A percentile compares a stretch with the other conserved stretches of the same genome.
These are phyloP conservation scores for Mixia osmundae DNA, from an alignment of 1,284 basidiomycete genomes.

Conservation along the genomic window DNA sequence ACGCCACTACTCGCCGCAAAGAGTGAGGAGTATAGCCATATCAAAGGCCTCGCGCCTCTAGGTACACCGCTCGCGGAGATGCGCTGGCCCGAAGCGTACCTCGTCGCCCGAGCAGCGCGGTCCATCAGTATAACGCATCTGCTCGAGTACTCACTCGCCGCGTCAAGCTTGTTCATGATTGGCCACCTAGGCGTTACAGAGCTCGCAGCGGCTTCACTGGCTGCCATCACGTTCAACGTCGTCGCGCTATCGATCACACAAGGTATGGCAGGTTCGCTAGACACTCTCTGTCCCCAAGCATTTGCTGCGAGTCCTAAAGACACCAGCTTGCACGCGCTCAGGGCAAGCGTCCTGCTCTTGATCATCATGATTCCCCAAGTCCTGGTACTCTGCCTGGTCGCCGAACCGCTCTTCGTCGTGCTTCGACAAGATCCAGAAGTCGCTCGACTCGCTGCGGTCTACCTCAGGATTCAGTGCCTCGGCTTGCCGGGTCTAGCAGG, in stretches of 20 bases:
- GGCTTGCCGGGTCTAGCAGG: slow-evolving; percentile 67
- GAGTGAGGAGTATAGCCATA: too few species aligned
- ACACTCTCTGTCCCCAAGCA: slow-evolving; percentile 18
- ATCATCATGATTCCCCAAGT: slow-evolving; percentile 13
- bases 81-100: too few species aligned
- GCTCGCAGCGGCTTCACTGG: slow-evolving; percentile 14
- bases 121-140: too few species aligned
- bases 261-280: slow-evolving; percentile 13
- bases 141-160: slow-evolving; percentile 11
- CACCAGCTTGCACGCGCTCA: slow-evolving; percentile 14
- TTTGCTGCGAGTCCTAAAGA: slow-evolving; percentile 11
- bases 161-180: slow-evolving; percentile 12
- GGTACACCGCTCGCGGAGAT: too few species aligned
- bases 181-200: slow-evolving; percentile 18
- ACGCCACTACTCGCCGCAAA: too few species aligned
- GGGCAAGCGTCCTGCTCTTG: slow-evolving; percentile 13
- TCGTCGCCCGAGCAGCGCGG: too few species aligned
- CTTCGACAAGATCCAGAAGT: slow-evolving; percentile 72
- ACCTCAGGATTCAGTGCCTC: slow-evolving; percentile 44
- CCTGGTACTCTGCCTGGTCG: slow-evolving; percentile 14
- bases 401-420: slow-evolving; percentile 35
- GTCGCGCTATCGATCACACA: slow-evolving; percentile 13
- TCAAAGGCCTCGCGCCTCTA: too few species aligned
- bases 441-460: slow-evolving; percentile 47
- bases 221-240: slow-evolving; percentile 16